phyloP scores from a whole-genome alignment of 2,329 filamentous ascomycete genomes.

The Ceratocystis lukuohia region DNA sequence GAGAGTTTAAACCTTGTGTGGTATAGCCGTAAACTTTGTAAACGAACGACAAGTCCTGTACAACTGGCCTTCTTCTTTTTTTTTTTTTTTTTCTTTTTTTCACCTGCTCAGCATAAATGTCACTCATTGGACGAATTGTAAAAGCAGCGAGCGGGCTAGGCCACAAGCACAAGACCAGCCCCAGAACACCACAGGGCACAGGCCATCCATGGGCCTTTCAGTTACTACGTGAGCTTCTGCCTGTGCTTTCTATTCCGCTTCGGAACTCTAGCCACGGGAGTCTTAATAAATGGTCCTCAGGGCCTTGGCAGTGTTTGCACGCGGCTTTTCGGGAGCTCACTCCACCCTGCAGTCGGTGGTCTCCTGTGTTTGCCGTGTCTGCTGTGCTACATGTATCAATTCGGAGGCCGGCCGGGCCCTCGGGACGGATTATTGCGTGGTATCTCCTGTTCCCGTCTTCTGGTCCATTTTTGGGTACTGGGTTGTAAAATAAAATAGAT shows the following conservation, averaged over 20 bases:
- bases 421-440: neutral
- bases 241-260: neutral
- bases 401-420: neutral
- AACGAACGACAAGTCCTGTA: no score
- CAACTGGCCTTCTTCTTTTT: no score
- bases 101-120: no score
- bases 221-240: no score
- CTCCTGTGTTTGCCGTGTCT: neutral
- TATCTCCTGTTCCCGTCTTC: neutral
- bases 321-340: neutral
- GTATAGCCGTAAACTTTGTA: no score
- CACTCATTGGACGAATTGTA: neutral
- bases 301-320: neutral
- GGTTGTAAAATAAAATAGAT: no score
- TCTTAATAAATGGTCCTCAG: neutral
- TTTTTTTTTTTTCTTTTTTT: no score
- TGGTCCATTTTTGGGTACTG: no score
- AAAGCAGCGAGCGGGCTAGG: neutral
- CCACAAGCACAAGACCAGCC: neutral
- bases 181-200: neutral
- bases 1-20: no score
- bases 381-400: neutral
- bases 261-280: neutral
- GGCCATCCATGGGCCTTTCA: neutral
- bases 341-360: neutral